phyloP scores from a whole-genome alignment of 768 basidiomycete species.

The Rhizopogon sp. region DNA sequence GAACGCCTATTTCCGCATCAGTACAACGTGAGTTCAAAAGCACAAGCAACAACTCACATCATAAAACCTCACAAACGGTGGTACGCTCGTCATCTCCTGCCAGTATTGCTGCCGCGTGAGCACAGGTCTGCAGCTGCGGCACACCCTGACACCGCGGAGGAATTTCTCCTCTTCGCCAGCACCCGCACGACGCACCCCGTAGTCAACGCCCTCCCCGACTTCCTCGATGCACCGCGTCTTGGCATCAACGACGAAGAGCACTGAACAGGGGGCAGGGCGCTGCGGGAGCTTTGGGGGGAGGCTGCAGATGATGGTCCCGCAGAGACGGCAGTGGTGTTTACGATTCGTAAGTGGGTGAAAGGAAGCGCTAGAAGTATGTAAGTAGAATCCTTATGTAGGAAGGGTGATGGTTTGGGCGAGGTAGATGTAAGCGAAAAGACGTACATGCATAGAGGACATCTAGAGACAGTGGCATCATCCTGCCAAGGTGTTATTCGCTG shows the following conservation, averaged over 20 bases:
- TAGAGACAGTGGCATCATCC: constrained; percentile 67
- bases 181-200: constrained; percentile 56
- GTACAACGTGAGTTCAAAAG: not conserved
- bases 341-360: constrained; percentile 91
- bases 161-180: constrained; percentile 71
- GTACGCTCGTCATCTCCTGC: constrained; percentile 53
- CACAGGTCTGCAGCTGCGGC: constrained; percentile 74
- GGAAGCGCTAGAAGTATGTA: constrained; percentile 39
- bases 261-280: constrained; percentile 65
- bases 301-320: constrained; percentile 88
- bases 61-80: constrained; percentile 66
- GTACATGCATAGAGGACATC: constrained; percentile 85
- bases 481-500: constrained; percentile 96
- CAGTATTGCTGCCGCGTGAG: constrained; percentile 83
- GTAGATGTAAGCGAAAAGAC: constrained; percentile 15
- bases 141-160: constrained; percentile 84
- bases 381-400: constrained; percentile 5
- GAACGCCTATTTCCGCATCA: constrained; percentile 45
- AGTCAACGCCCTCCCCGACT: constrained; percentile 79
- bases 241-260: constrained; percentile 82
- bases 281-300: constrained; percentile 72
- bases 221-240: constrained; percentile 76
- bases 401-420: not conserved
- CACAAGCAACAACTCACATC: constrained; percentile 38
- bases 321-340: constrained; percentile 94